A percentile compares a stretch with the other conserved stretches of the same genome.
These are phyloP conservation scores for Cruciata laevipes DNA, from an alignment of 257 asterid species.

Conservation along the genomic window DNA sequence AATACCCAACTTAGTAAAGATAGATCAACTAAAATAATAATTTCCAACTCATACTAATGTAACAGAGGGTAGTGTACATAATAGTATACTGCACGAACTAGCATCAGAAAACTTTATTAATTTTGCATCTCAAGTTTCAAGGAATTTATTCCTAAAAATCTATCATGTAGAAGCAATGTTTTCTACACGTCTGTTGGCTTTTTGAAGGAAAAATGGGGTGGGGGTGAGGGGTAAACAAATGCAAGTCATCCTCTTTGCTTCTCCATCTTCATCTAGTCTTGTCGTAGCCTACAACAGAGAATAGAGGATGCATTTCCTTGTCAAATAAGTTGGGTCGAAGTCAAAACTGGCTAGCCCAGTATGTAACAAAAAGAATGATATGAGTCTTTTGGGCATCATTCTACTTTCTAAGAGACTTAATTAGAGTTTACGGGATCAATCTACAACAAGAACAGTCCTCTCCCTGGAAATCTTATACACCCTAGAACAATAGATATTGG, in stretches of 20 bases:
- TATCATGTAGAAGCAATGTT: constrained; percentile 9
- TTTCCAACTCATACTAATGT: neutral
- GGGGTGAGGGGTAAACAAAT: constrained; percentile 12
- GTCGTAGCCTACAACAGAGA: constrained; percentile 67
- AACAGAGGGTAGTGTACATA: neutral
- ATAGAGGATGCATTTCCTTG: constrained; percentile 38
- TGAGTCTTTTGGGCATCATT: constrained; percentile 1
- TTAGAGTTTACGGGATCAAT: neutral
- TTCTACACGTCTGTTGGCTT: constrained; percentile 15
- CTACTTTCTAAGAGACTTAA: neutral
- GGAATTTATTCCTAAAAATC: constrained; percentile 5
- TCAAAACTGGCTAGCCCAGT: constrained; percentile 17
- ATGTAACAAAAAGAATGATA: constrained; percentile 8
- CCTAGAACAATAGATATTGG: neutral
- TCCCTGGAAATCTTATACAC: neutral
- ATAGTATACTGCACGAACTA: neutral
- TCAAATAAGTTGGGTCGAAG: constrained; percentile 25
- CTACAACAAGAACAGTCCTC: neutral
- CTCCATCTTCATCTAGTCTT: constrained; percentile 85
- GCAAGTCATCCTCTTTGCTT: constrained; percentile 49
- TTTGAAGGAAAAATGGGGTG: constrained; percentile 14
- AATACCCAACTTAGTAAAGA: neutral
- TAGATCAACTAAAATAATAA: neutral
- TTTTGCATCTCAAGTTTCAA: neutral
- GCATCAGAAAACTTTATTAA: neutral